Evolutionary conservation across 2,329 filamentous ascomycete species (phyloP).

Genomic region (Fusarium protoensiforme): DNA sequence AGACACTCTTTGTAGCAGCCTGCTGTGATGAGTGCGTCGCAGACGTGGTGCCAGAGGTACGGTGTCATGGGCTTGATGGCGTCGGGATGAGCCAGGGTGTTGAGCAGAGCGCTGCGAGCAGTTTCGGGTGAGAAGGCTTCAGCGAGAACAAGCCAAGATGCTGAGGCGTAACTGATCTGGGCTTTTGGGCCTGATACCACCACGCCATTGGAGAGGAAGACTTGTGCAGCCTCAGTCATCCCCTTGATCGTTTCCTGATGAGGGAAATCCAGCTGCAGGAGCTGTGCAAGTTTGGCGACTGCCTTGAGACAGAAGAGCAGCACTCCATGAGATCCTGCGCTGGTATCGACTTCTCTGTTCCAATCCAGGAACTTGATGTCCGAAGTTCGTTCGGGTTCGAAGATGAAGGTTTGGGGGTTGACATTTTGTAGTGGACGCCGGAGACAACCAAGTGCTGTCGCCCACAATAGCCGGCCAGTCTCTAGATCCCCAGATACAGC

Average conservation of each 20-base stretch:
- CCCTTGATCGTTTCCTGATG: background rate
- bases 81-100: background rate
- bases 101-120: background rate
- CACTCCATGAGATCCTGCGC: background rate
- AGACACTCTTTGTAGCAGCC: constrained; percentile 22
- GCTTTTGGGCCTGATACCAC: background rate
- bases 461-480: background rate
- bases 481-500: background rate
- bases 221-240: background rate
- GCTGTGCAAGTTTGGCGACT: background rate
- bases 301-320: background rate
- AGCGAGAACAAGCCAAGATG: background rate
- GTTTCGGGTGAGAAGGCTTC: background rate
- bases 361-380: background rate
- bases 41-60: constrained; percentile 31
- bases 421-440: background rate
- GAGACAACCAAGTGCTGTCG: background rate
- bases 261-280: background rate
- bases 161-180: background rate
- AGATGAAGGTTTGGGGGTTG: background rate
- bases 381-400: background rate
- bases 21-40: constrained; percentile 17
- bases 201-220: background rate
- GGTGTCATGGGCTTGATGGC: background rate
- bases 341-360: background rate